These are phyloP conservation scores for Cymodocea nodosa DNA, from an alignment of 116 monocot species.

Conservation along the genomic window DNA sequence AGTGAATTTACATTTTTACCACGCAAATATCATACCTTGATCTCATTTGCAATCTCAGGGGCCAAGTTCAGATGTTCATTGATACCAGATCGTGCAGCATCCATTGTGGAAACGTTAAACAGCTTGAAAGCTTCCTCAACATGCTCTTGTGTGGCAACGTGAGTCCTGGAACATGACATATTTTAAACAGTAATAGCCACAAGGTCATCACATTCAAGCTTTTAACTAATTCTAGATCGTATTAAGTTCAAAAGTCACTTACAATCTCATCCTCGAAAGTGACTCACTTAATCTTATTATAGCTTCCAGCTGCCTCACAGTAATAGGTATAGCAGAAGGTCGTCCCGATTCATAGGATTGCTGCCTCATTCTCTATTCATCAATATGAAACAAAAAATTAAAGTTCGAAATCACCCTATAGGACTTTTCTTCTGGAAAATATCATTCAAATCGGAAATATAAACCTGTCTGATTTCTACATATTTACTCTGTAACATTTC, in stretches of 20 bases:
- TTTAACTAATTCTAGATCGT: not conserved
- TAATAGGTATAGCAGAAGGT: conserved; percentile 84
- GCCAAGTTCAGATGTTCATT: conserved; percentile 84
- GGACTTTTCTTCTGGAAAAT: not conserved
- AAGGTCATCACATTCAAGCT: not conserved
- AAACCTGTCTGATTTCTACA: conserved; percentile 95
- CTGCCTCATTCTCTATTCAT: conserved; percentile 80
- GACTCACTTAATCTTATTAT: conserved; percentile 93
- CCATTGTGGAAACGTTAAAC: conserved; percentile 97
- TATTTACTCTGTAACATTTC: conserved; percentile 89
- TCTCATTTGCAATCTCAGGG: conserved; percentile 93
- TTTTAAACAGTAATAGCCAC: not conserved
- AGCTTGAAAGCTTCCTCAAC: conserved; percentile 91
- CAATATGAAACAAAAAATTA: not conserved
- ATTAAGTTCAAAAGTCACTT: conserved; percentile 14
- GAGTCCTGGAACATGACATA: conserved; percentile 30
- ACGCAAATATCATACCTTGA: conserved; percentile 36
- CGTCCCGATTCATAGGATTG: conserved; percentile 84
- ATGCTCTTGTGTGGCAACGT: conserved; percentile 90
- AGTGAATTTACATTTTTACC: not conserved
- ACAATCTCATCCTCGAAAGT: conserved; percentile 95
- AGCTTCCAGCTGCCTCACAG: conserved; percentile 99
- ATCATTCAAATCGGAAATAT: no score
- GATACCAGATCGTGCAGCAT: conserved; percentile 93
- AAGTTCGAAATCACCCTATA: not conserved